These are phyloP conservation scores for Pichiaceae sp. DNA, from an alignment of 1,139 yeast genomes.

Conservation along the genomic window DNA sequence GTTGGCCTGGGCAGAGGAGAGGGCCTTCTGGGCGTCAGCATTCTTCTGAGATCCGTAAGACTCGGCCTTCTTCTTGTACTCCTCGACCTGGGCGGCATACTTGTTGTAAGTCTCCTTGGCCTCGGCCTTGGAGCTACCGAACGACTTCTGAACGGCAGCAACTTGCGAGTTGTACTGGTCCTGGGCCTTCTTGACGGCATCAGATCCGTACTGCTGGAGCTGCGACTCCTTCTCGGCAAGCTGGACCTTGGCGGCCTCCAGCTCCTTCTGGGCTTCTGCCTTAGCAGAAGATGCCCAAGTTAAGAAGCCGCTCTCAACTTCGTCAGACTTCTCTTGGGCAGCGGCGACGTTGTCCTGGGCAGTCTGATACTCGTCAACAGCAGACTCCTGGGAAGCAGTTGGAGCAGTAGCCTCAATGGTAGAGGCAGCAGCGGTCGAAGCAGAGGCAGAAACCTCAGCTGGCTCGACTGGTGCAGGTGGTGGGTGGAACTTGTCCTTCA, in stretches of 20 bases:
- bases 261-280: slow-evolving; percentile 52
- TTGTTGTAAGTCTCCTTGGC: slow-evolving; percentile 1
- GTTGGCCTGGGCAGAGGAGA: slow-evolving; percentile 63
- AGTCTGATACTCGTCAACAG: slow-evolving; percentile 17
- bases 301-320: slow-evolving; percentile 13
- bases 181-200: not conserved
- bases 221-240: not conserved
- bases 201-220: slow-evolving; percentile 5
- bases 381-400: slow-evolving; percentile 11
- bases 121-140: slow-evolving; percentile 5
- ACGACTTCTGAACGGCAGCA: slow-evolving; percentile 2
- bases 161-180: slow-evolving; percentile 3
- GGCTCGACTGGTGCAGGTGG: not conserved
- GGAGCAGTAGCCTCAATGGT: slow-evolving; percentile 6
- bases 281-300: slow-evolving; percentile 4
- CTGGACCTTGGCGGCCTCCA: slow-evolving; percentile 25
- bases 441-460: slow-evolving; percentile 10
- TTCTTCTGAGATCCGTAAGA: slow-evolving; percentile 5
- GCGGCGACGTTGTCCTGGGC: slow-evolving; percentile 20
- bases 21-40: slow-evolving; percentile 54
- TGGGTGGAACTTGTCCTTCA: slow-evolving; percentile 1
- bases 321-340: slow-evolving; percentile 19
- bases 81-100: slow-evolving; percentile 2
- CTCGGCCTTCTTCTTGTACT: not conserved
- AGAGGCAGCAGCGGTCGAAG: not conserved